Conservation (phyloP, 495 filamentous ascomycete genomes). For the Aspergillus nidulans region DNA sequence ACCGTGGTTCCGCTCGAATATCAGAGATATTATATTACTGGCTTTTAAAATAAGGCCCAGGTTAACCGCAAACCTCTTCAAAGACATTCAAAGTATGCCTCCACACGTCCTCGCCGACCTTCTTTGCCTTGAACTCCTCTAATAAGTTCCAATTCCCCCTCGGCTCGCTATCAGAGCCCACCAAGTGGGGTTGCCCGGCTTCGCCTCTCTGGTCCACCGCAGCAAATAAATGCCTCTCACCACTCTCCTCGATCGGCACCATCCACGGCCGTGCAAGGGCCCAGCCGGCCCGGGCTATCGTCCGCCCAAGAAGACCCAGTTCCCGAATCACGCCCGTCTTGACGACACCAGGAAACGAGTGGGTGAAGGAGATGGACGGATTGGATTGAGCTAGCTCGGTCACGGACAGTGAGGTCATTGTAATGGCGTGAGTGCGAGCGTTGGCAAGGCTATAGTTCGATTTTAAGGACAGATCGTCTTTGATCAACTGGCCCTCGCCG, state of each 20-base stretch:
- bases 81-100: slow-evolving; percentile 1
- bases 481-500: slow-evolving; percentile 45
- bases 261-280: not conserved
- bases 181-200: not conserved
- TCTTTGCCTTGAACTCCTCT: not conserved
- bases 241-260: slow-evolving; percentile 2
- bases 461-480: slow-evolving; percentile 37
- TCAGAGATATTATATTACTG: too few relatives aligned
- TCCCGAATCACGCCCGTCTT: not conserved
- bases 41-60: too few relatives aligned
- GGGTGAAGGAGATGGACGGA: not conserved
- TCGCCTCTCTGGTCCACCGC: not conserved
- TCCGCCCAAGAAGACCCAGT: not conserved
- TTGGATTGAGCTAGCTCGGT: not conserved
- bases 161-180: not conserved
- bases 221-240: slow-evolving; percentile 5
- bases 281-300: not conserved
- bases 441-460: slow-evolving; percentile 21
- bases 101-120: not conserved
- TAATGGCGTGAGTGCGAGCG: slow-evolving; percentile 35
- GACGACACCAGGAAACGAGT: not conserved
- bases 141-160: not conserved
- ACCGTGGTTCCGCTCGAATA: too few relatives aligned
- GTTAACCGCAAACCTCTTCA: not conserved
- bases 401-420: slow-evolving; percentile 20